Conservation (phyloP, 768 basidiomycete species). For the Lactifluus subvellereus region DNA sequence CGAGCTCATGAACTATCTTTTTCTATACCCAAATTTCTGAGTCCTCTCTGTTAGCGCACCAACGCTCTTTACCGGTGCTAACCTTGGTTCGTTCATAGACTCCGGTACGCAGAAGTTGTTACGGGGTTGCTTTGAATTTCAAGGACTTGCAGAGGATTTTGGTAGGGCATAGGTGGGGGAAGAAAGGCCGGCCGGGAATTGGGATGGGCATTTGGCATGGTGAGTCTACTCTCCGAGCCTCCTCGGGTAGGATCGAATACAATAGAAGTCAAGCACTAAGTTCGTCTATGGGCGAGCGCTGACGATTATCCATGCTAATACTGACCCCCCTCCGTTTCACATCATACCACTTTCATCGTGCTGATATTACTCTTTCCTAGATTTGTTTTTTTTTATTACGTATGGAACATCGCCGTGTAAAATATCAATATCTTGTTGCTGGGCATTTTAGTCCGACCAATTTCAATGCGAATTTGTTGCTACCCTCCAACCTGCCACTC, state of each 20-base stretch:
- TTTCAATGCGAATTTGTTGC: background rate
- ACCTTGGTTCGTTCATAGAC: background rate
- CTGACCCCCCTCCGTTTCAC: constrained; percentile 40
- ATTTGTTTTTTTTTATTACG: background rate
- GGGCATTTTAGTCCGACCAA: background rate
- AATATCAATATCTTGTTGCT: background rate
- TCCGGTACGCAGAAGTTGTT: background rate
- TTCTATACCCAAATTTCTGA: constrained; percentile 94
- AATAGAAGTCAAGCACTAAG: constrained; percentile 92
- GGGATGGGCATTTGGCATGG: constrained; percentile 15
- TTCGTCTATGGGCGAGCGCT: constrained; percentile 57
- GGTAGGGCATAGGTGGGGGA: background rate
- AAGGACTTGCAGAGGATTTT: background rate
- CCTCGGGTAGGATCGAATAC: constrained; percentile 51
- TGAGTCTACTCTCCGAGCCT: constrained; percentile 33
- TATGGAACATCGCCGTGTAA: background rate
- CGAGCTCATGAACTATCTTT: constrained; percentile 58
- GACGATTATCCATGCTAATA: constrained; percentile 84
- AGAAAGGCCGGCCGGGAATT: background rate
- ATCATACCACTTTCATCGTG: constrained; percentile 26
- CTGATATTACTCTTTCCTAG: constrained; percentile 10
- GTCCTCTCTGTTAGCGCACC: constrained; percentile 27
- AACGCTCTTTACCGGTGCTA: background rate
- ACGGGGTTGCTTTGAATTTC: background rate
- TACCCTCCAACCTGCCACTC: background rate